Evolutionary conservation across 768 basidiomycete species (phyloP), one percentile per base, ranked within the genome.

Genomic region (Lactarius psammicola): DNA sequence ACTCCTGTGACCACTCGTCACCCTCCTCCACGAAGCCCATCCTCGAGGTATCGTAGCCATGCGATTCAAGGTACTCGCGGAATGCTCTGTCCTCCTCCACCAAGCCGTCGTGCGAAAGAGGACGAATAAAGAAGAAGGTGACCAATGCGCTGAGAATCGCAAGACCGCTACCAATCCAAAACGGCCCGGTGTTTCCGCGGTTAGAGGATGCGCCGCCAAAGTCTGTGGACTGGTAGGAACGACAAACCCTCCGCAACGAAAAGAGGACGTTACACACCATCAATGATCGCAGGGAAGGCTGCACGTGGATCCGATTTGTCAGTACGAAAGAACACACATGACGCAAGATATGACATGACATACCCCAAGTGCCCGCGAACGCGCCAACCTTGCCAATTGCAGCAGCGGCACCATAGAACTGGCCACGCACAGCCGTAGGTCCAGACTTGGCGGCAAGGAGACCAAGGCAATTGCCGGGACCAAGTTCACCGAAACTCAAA

Each of bases 351-450:
- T 72, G 38, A 20, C 1, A 18, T 40, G 44, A 76, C 87, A 30
- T 73, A 88, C 88, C 83, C 87, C 88, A 93, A 51, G 88, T 92
- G 31, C 92, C 92, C 55, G 86, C 81, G 74, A 93, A 92, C 13
- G 92, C 92, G 28, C 92, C 92, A 51, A 92, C 70, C 76, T 94
- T 94, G 40, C 92, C 95, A 57, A 91, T 72, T 17, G 94, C 94
- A 51, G 95, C 93, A 8, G 93, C 94, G 33, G 86, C 64, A 30
- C 94, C 94, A 72, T 95, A 95, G 75, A 87, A 90, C 58, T 94
- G 89, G 2, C 93, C 92, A 66, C 92, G 88, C 55, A 91, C 80
- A 26, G 89, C 92, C 0, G 95, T 96, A 0, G 94, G 93, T 70
- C 89, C 87, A 2, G 83, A 84, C 78, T 98, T 97, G 64, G 87